Percentiles rank a stretch among this genome's conserved stretches.
phyloP scores from a whole-genome alignment of 2,329 filamentous ascomycete genomes.

The Penicillium sp. region DNA sequence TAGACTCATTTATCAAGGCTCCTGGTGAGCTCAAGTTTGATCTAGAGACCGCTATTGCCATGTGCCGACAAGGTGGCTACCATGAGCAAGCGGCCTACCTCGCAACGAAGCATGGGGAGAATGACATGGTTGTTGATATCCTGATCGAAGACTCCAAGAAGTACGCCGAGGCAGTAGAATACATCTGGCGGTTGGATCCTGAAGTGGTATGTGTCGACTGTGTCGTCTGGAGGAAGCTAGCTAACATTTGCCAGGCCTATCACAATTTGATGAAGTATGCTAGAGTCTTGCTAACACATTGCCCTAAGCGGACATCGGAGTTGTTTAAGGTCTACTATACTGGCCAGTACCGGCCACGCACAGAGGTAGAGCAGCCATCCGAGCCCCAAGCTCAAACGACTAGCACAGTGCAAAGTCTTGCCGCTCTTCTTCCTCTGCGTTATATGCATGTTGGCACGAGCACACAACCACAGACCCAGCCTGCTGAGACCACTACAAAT shows the following conservation, averaged over 20 bases:
- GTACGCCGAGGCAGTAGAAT: conserved; percentile 83
- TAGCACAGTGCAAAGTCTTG: conserved; percentile 80
- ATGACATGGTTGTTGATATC: conserved; percentile 91
- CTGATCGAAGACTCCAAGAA: conserved; percentile 92
- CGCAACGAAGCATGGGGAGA: conserved; percentile 89
- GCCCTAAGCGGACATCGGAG: conserved; percentile 75
- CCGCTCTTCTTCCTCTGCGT: conserved; percentile 77
- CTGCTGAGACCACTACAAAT: conserved; percentile 26
- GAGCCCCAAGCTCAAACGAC: conserved; percentile 54
- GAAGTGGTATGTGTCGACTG: conserved; percentile 58
- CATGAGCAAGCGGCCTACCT: conserved; percentile 95
- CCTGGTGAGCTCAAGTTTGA: conserved; percentile 90
- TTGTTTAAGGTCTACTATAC: conserved; percentile 96
- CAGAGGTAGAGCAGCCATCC: conserved; percentile 58
- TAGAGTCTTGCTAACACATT: conserved; percentile 83
- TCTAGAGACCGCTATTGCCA: conserved; percentile 90
- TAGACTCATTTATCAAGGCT: conserved; percentile 95
- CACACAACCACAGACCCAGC: conserved; percentile 33
- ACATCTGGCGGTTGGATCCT: conserved; percentile 84
- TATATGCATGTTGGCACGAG: conserved; percentile 69
- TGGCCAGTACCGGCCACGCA: conserved; percentile 70
- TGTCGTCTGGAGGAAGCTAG: neutral
- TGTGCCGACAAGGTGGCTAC: conserved; percentile 97
- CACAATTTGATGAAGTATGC: conserved; percentile 93
- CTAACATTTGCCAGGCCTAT: conserved; percentile 64